These are phyloP conservation scores for Paratinospora sagittata DNA, from an alignment of 164 flowering plant genomes.

Conservation along the genomic window DNA sequence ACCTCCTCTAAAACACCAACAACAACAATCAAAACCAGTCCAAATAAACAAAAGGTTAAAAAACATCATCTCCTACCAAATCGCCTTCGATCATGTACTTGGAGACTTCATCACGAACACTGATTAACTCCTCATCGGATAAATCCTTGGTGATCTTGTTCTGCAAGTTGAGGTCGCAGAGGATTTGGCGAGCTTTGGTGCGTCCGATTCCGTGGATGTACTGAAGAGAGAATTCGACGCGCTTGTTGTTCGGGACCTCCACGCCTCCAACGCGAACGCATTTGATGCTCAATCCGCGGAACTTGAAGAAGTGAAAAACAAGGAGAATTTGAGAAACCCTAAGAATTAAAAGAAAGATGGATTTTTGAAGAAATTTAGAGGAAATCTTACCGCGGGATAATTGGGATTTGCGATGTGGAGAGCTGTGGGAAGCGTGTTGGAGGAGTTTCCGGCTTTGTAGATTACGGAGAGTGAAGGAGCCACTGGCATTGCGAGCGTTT, in stretches of 20 bases:
- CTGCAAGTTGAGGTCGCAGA: constrained; percentile 53
- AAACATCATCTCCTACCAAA: too few species aligned
- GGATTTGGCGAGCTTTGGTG: constrained; percentile 53
- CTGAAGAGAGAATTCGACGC: constrained; percentile 79
- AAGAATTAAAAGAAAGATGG: not conserved
- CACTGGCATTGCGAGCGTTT: constrained; percentile 55
- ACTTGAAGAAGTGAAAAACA: constrained; percentile 29
- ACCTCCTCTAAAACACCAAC: constrained; percentile 58
- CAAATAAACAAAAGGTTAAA: too few species aligned
- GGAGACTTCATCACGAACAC: constrained; percentile 74
- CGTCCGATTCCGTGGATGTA: constrained; percentile 94
- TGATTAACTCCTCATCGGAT: constrained; percentile 69
- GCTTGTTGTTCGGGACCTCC: constrained; percentile 88
- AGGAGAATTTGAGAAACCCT: not conserved
- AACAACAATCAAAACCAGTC: not conserved
- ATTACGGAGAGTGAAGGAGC: constrained; percentile 52
- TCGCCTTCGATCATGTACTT: constrained; percentile 97
- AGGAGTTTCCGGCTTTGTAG: constrained; percentile 29
- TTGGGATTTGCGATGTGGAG: constrained; percentile 26
- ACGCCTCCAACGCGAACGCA: constrained; percentile 96
- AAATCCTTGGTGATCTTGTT: constrained; percentile 84
- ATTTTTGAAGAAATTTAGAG: not conserved
- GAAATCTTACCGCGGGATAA: constrained; percentile 15
- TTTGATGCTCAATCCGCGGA: constrained; percentile 43
- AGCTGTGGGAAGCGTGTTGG: constrained; percentile 24